These are phyloP conservation scores for Blastomyces emzantsi DNA, from an alignment of 2,329 filamentous ascomycete species.

Conservation along the genomic window DNA sequence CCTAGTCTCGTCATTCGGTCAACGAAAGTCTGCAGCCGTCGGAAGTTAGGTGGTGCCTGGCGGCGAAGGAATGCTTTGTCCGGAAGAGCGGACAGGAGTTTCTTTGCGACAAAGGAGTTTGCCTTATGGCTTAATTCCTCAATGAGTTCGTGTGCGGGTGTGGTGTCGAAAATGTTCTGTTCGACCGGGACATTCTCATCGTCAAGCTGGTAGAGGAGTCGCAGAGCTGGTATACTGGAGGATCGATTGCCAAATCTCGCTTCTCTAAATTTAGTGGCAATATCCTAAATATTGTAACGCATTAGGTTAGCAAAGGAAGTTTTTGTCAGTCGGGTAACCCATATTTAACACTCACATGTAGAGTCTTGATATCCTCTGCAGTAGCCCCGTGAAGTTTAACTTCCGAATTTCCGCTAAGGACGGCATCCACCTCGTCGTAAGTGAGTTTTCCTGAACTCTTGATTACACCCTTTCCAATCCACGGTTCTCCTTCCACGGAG, in stretches of 20 bases:
- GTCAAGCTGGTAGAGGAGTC: conserved; percentile 85
- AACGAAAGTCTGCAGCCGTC: conserved; percentile 80
- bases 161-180: conserved; percentile 90
- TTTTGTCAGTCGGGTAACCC: neutral
- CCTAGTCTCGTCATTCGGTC: conserved; percentile 89
- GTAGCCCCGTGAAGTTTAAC: conserved; percentile 58
- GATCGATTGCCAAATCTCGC: conserved; percentile 71
- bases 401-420: conserved; percentile 56
- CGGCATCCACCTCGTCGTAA: conserved; percentile 76
- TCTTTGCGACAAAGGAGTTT: conserved; percentile 81
- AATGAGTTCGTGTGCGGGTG: conserved; percentile 79
- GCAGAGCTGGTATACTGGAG: conserved; percentile 72
- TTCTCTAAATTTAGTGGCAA: conserved; percentile 87
- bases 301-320: neutral
- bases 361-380: conserved; percentile 67
- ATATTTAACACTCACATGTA: conserved; percentile 50
- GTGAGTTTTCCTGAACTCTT: conserved; percentile 82
- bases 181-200: conserved; percentile 97
- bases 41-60: conserved; percentile 74
- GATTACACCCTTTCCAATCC: conserved; percentile 89
- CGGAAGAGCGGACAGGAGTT: conserved; percentile 66
- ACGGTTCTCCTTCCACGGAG: conserved; percentile 75
- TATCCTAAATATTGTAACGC: conserved; percentile 40
- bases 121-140: conserved; percentile 94
- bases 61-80: conserved; percentile 89